Evolutionary conservation across 2,329 filamentous ascomycete species (phyloP).

Genomic region (Ilyonectria sp.): DNA sequence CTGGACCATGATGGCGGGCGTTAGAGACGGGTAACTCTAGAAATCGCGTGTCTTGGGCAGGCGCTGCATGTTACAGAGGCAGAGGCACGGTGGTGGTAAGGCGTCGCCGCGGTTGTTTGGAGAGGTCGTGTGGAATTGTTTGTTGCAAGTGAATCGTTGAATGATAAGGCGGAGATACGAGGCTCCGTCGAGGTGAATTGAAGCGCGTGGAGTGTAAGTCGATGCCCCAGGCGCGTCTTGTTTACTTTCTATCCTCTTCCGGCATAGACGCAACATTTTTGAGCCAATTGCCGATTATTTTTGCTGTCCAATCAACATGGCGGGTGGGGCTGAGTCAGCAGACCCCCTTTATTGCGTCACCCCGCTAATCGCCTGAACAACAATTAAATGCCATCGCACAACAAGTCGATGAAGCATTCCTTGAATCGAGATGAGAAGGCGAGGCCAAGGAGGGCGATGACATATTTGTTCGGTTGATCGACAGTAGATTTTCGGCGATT

Average conservation of each 20-base stretch:
- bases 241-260: slow-evolving; percentile 59
- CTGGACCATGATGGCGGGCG: slow-evolving; percentile 68
- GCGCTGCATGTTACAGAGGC: slow-evolving; percentile 41
- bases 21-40: slow-evolving; percentile 37
- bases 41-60: slow-evolving; percentile 33
- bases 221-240: slow-evolving; percentile 53
- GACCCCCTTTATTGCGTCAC: slow-evolving; percentile 31
- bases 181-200: slow-evolving; percentile 36
- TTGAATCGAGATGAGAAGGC: slow-evolving; percentile 19
- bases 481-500: slow-evolving; percentile 22
- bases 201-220: slow-evolving; percentile 42
- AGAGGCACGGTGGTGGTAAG: slow-evolving; percentile 11
- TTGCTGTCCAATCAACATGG: slow-evolving; percentile 22
- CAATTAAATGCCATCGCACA: slow-evolving; percentile 27
- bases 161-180: slow-evolving; percentile 34
- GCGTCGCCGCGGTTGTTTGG: slow-evolving; percentile 25
- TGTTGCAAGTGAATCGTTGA: slow-evolving; percentile 42
- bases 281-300: slow-evolving; percentile 33
- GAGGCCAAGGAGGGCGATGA: slow-evolving; percentile 38
- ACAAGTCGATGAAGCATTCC: slow-evolving; percentile 24
- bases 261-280: slow-evolving; percentile 51
- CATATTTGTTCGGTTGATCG: slow-evolving; percentile 39
- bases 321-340: slow-evolving; percentile 23
- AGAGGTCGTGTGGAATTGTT: slow-evolving; percentile 28
- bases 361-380: slow-evolving; percentile 32